phyloP scores from a whole-genome alignment of 208 protist species.

The Crithidia brevicula region DNA sequence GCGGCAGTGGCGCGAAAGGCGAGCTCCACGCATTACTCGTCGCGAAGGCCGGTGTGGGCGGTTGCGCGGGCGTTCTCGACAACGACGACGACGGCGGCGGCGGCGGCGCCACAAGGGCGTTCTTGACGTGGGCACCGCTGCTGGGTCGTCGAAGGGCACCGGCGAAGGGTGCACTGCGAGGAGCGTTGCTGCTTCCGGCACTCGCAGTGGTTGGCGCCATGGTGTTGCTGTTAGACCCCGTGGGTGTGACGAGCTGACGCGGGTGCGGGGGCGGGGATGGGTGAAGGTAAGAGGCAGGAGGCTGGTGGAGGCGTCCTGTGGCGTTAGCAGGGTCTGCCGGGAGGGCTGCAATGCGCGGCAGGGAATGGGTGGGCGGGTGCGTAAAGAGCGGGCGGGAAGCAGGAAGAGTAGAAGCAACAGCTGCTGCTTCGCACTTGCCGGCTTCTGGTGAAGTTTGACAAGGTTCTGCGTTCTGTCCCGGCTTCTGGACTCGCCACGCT shows the following conservation, averaged over 20 bases:
- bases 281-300: background rate
- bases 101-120: background rate
- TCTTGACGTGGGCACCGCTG: background rate
- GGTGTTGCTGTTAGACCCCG: background rate
- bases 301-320: background rate
- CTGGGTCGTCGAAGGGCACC: too few species aligned
- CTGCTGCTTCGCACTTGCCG: background rate
- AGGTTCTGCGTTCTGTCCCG: background rate
- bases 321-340: background rate
- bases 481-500: too few species aligned
- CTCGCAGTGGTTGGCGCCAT: background rate
- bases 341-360: constrained; percentile 2
- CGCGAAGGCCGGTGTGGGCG: constrained; percentile 1
- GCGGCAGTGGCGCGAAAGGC: background rate
- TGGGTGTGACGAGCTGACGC: background rate
- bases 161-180: too few species aligned
- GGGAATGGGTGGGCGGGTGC: background rate
- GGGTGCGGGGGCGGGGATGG: constrained; percentile 4
- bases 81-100: background rate
- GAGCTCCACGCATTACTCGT: constrained; percentile 12
- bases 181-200: background rate
- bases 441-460: too few species aligned
- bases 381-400: background rate
- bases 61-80: background rate
- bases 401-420: background rate